Percentiles rank a stretch among this genome's conserved stretches.
Conservation (phyloP, 176 grass and related monocot species). For the Triticum dicoccoides region DNA sequence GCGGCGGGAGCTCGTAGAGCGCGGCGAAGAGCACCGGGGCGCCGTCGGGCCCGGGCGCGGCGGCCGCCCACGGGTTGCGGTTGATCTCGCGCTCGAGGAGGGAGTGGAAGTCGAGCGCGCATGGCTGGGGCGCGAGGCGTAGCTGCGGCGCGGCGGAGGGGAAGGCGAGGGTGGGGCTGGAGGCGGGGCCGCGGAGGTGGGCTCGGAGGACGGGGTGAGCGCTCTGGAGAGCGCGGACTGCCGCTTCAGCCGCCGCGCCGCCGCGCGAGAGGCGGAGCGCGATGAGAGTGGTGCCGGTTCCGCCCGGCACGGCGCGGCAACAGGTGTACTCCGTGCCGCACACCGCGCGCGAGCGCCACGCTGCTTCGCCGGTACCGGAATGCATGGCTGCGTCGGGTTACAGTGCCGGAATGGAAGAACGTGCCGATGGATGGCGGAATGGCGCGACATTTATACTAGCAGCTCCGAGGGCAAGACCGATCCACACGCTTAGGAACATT, state of each 20-base stretch:
- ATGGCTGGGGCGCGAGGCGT: background rate
- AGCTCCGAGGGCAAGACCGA: background rate
- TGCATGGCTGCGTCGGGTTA: slow-evolving; percentile 29
- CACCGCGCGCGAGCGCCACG: slow-evolving; percentile 25
- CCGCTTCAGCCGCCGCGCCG: slow-evolving; percentile 12
- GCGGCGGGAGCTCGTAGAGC: slow-evolving; percentile 44
- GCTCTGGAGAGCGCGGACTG: slow-evolving; percentile 43
- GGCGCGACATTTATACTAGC: background rate
- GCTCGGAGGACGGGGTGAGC: slow-evolving; percentile 64
- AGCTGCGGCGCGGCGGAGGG: slow-evolving; percentile 11
- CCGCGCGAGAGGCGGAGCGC: slow-evolving; percentile 49
- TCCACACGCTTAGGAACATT: too few relatives aligned
- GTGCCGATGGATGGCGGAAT: background rate
- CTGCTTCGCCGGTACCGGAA: background rate
- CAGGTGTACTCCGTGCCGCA: slow-evolving; percentile 72
- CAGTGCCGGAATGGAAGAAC: background rate
- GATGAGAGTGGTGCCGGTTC: slow-evolving; percentile 71
- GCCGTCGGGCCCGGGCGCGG: background rate
- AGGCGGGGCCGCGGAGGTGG: slow-evolving; percentile 26
- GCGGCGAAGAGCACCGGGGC: slow-evolving; percentile 55
- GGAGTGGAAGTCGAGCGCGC: slow-evolving; percentile 43
- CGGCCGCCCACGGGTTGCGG: slow-evolving; percentile 62
- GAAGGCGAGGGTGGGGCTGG: slow-evolving; percentile 47
- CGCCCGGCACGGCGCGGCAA: slow-evolving; percentile 66
- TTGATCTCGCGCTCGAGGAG: slow-evolving; percentile 90